Evolutionary conservation across 148 eudicot species (phyloP).

Genomic region (Fagopyrum homotropicum): DNA sequence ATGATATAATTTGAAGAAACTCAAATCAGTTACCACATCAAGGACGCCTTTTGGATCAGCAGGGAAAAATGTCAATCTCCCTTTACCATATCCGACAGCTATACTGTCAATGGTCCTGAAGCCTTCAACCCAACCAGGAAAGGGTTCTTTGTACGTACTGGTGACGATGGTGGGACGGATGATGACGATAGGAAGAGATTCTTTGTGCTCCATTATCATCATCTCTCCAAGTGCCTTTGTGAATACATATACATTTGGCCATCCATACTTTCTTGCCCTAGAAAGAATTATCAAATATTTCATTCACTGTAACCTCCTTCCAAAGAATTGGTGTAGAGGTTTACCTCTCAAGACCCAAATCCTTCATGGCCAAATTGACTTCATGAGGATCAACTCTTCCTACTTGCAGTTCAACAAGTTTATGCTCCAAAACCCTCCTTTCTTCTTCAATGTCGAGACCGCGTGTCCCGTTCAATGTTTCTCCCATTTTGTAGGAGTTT

Average conservation of each 20-base stretch:
- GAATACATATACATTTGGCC: conserved; percentile 65
- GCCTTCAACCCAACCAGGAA: conserved; percentile 77
- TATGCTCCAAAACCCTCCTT: conserved; percentile 23
- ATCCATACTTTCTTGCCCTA: conserved; percentile 54
- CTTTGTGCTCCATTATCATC: conserved; percentile 39
- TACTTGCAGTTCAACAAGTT: conserved; percentile 19
- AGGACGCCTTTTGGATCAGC: conserved; percentile 35
- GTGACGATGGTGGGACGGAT: conserved; percentile 65
- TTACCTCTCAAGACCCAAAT: conserved; percentile 41
- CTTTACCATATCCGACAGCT: conserved; percentile 58
- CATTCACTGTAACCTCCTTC: neutral
- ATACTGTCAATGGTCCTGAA: conserved; percentile 22
- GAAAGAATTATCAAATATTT: neutral
- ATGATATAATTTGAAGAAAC: neutral
- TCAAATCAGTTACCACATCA: conserved; percentile 35
- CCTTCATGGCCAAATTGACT: conserved; percentile 28
- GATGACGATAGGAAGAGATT: conserved; percentile 40
- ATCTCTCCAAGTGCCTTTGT: conserved; percentile 81
- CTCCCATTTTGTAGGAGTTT: conserved; percentile 20
- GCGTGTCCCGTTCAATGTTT: conserved; percentile 21
- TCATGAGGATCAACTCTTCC: conserved; percentile 16
- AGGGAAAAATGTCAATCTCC: conserved; percentile 39
- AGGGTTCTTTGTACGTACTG: conserved; percentile 68
- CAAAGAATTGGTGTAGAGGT: no score
- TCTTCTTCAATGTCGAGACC: conserved; percentile 29